Evolutionary conservation across 2,329 filamentous ascomycete genomes (phyloP).

Genomic region (Phialocephala subalpina): DNA sequence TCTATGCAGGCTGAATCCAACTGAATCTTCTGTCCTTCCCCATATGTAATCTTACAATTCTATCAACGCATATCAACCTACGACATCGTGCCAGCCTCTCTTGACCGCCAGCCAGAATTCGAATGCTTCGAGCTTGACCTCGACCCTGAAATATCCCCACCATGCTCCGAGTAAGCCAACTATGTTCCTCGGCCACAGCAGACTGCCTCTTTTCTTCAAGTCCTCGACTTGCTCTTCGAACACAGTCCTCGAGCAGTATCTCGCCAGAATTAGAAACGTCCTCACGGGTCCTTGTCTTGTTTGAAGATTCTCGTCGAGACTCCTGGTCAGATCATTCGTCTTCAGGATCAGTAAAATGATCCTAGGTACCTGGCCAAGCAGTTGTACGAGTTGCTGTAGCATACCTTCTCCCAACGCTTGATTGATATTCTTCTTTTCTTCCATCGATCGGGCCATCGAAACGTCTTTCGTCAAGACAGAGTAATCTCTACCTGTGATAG

Average conservation of each 20-base stretch:
- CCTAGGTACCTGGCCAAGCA: slow-evolving; percentile 87
- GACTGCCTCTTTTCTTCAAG: slow-evolving; percentile 59
- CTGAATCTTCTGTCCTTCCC: not conserved
- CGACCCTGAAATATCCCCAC: slow-evolving; percentile 65
- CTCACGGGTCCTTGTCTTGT: slow-evolving; percentile 73
- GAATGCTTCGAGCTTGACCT: slow-evolving; percentile 69
- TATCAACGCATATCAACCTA: slow-evolving; percentile 9
- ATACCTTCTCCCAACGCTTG: slow-evolving; percentile 87
- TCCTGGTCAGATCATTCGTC: slow-evolving; percentile 95
- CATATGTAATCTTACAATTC: slow-evolving; percentile 14
- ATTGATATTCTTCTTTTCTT: slow-evolving; percentile 89
- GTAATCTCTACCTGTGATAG: slow-evolving; percentile 95
- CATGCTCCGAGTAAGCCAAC: slow-evolving; percentile 63
- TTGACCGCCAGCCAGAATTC: slow-evolving; percentile 67
- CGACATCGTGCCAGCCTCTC: slow-evolving; percentile 44
- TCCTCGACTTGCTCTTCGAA: slow-evolving; percentile 70
- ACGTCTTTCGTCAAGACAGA: slow-evolving; percentile 72
- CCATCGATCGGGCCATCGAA: slow-evolving; percentile 62
- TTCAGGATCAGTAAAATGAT: slow-evolving; percentile 96
- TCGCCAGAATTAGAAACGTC: slow-evolving; percentile 72
- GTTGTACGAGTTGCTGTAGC: slow-evolving; percentile 84
- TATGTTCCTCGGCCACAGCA: slow-evolving; percentile 66
- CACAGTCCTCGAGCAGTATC: slow-evolving; percentile 73
- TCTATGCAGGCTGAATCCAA: not conserved
- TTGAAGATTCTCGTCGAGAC: slow-evolving; percentile 88